phyloP scores from a whole-genome alignment of 352 stramenopile genomes.

The Phytopythium mirpurense region DNA sequence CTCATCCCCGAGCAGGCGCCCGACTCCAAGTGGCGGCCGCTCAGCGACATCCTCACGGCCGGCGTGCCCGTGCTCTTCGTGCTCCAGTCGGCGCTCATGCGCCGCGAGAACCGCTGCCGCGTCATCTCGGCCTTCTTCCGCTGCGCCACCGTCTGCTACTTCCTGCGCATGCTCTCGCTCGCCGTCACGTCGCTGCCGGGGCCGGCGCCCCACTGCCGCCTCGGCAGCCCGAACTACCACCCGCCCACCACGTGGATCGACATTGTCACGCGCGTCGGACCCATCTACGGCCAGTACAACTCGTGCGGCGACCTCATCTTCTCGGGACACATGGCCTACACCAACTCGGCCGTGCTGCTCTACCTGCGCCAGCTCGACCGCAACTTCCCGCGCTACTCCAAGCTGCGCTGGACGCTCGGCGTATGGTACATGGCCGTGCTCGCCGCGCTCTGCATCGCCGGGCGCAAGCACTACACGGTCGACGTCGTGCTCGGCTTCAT shows the following conservation, averaged over 20 bases:
- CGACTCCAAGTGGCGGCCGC: constrained; percentile 49
- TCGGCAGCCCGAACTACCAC: constrained; percentile 44
- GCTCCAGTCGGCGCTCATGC: constrained; percentile 46
- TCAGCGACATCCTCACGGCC: constrained; percentile 65
- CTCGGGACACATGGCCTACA: constrained; percentile 73
- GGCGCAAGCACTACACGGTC: constrained; percentile 77
- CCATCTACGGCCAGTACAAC: constrained; percentile 72
- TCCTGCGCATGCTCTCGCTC: constrained; percentile 59
- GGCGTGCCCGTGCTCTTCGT: constrained; percentile 55
- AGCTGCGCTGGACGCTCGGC: constrained; percentile 46
- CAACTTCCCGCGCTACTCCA: constrained; percentile 40
- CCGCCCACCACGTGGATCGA: constrained; percentile 66
- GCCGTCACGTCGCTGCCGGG: constrained; percentile 65
- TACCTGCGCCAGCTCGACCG: constrained; percentile 62
- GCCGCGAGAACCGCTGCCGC: constrained; percentile 36
- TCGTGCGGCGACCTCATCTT: constrained; percentile 78
- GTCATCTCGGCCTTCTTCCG: constrained; percentile 65
- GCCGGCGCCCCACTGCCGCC: constrained; percentile 58
- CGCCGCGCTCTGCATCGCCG: constrained; percentile 49
- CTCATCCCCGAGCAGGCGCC: constrained; percentile 59
- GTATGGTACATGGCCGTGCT: constrained; percentile 46
- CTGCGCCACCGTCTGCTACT: constrained; percentile 64
- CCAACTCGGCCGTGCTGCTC: constrained; percentile 56
- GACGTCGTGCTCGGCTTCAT: constrained; percentile 67
- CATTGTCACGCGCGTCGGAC: constrained; percentile 62